Conservation (phyloP, 495 filamentous ascomycete species). For the Saxophila tyrrhenica region DNA sequence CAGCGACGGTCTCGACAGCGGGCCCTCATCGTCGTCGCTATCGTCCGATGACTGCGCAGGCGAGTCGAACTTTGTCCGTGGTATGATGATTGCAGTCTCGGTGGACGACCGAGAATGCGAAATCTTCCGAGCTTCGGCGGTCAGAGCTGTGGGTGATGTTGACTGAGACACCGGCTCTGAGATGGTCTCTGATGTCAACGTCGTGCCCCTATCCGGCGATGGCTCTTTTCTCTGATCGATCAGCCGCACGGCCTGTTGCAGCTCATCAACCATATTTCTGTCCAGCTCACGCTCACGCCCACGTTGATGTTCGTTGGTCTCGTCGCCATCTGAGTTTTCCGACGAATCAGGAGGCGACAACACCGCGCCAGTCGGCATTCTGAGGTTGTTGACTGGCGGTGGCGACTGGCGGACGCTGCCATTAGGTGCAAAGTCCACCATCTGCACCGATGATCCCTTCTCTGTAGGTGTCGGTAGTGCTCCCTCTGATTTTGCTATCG, state of each 20-base stretch:
- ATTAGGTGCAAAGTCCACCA: conserved; percentile 21
- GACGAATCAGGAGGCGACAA: conserved; percentile 81
- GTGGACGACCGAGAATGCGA: conserved; percentile 78
- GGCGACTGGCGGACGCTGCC: conserved; percentile 61
- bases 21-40: conserved; percentile 47
- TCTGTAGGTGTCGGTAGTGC: conserved; percentile 29
- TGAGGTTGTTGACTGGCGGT: conserved; percentile 56
- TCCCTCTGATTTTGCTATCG: conserved; percentile 32
- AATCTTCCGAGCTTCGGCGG: conserved; percentile 51
- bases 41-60: conserved; percentile 23
- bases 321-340: conserved; percentile 73
- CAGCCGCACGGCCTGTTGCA: conserved; percentile 70
- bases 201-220: conserved; percentile 39
- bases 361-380: conserved; percentile 67
- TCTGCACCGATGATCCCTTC: conserved; percentile 21
- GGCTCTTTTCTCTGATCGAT: conserved; percentile 56
- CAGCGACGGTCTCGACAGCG: conserved; percentile 64
- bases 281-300: conserved; percentile 39
- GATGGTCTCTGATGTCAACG: neutral
- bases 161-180: conserved; percentile 11
- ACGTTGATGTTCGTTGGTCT: conserved; percentile 30
- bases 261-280: conserved; percentile 58
- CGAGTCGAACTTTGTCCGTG: conserved; percentile 16
- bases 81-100: conserved; percentile 44
- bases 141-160: conserved; percentile 31